phyloP scores from a whole-genome alignment of 441 rosid species.

The Adansonia madagascariensis region DNA sequence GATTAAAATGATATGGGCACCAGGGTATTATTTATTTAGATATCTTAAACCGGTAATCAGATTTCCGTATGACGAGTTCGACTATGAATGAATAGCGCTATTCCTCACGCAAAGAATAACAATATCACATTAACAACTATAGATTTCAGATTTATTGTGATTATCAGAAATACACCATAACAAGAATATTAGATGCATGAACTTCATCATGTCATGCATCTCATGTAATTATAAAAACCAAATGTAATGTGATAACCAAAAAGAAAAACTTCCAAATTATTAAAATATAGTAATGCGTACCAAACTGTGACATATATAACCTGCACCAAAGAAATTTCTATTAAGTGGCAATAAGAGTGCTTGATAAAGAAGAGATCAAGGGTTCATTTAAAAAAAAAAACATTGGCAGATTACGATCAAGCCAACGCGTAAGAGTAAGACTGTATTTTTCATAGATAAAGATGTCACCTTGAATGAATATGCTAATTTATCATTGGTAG shows the following conservation, averaged over 20 bases:
- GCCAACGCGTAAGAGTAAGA: background rate
- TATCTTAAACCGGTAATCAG: too few species aligned
- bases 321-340: constrained; percentile 24
- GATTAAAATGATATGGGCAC: too few species aligned
- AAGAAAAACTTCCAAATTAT: background rate
- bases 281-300: background rate
- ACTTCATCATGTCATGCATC: background rate
- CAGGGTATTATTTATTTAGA: too few species aligned
- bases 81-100: too few species aligned
- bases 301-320: constrained; percentile 26
- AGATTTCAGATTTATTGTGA: background rate
- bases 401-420: background rate
- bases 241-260: background rate
- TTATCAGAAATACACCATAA: background rate
- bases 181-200: constrained; percentile 12
- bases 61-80: too few species aligned
- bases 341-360: background rate
- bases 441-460: background rate
- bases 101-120: background rate
- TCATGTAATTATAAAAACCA: background rate
- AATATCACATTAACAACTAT: background rate
- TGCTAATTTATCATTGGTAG: constrained; percentile 20
- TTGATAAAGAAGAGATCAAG: background rate
- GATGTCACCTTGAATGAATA: constrained; percentile 33
- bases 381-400: background rate